Percentiles rank a stretch among this genome's conserved stretches.
Conservation (phyloP, 75 land plant species). For the Selaginella tamariscina region DNA sequence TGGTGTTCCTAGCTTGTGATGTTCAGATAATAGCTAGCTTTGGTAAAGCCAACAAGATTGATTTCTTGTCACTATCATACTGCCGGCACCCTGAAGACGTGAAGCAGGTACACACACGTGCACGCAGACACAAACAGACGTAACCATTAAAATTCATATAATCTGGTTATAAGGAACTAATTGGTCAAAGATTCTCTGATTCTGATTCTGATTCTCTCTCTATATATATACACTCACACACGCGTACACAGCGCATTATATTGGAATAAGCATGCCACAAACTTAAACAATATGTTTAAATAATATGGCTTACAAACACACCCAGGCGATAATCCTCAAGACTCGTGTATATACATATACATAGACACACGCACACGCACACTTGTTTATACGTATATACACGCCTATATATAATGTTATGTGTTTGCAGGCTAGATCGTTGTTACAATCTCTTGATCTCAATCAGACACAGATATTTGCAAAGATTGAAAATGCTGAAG, state of each 20-base stretch:
- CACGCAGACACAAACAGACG: background rate
- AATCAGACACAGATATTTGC: slow-evolving; percentile 5
- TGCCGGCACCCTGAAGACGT: slow-evolving; percentile 85
- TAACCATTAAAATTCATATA: background rate
- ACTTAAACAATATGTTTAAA: no score
- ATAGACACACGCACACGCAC: no score
- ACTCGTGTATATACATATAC: no score
- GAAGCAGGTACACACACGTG: slow-evolving; percentile 31
- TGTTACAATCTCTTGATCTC: background rate
- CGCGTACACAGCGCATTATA: no score
- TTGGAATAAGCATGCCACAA: no score
- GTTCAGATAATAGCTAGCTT: slow-evolving; percentile 50
- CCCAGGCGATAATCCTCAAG: no score
- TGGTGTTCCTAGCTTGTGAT: no score
- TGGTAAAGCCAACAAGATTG: slow-evolving; percentile 74
- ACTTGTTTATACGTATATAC: no score
- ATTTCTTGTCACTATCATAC: slow-evolving; percentile 73
- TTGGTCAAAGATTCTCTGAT: background rate
- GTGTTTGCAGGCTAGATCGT: no score
- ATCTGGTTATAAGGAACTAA: background rate
- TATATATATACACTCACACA: background rate
- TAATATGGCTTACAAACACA: background rate
- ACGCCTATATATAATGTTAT: no score
- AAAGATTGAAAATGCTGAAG: slow-evolving; percentile 19
- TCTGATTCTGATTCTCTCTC: background rate